Conservation (phyloP, 495 filamentous ascomycete species). For the Xylaria castorea region DNA sequence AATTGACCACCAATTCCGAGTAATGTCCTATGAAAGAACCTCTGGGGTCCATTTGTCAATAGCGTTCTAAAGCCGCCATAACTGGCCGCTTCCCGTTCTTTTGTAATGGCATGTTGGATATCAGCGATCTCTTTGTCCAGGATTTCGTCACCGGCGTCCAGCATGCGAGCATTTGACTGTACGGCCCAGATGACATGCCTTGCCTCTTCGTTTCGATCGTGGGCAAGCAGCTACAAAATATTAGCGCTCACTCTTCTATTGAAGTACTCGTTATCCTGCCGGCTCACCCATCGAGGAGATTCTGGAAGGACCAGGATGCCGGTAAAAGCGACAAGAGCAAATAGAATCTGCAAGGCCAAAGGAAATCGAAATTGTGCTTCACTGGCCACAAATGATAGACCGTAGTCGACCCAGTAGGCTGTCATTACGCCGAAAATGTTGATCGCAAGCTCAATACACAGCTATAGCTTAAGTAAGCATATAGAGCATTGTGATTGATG, state of each 20-base stretch:
- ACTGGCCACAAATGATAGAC: constrained; percentile 39
- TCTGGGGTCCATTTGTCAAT: constrained; percentile 57
- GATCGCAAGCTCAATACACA: constrained; percentile 57
- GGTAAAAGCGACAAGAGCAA: constrained; percentile 43
- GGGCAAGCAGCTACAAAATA: constrained; percentile 31
- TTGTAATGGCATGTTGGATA: constrained; percentile 36
- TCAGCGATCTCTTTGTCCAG: constrained; percentile 37
- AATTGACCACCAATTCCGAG: constrained; percentile 60
- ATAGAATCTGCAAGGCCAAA: constrained; percentile 52
- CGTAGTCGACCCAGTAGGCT: constrained; percentile 47
- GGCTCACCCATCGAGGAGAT: constrained; percentile 37
- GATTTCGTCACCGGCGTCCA: constrained; percentile 30
- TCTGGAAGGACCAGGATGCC: constrained; percentile 39
- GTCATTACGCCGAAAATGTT: constrained; percentile 56
- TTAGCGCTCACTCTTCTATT: constrained; percentile 24
- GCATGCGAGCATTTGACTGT: constrained; percentile 46
- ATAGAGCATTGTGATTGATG: neutral
- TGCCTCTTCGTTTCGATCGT: constrained; percentile 39
- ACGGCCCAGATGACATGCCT: constrained; percentile 35
- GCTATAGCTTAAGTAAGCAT: constrained; percentile 17
- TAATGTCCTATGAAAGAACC: constrained; percentile 49
- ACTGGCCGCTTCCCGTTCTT: constrained; percentile 41
- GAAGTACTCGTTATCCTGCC: neutral
- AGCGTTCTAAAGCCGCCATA: constrained; percentile 40
- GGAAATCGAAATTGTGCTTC: constrained; percentile 55